These are phyloP conservation scores for Cryptosporidium xiaoi DNA, from an alignment of 169 alveolate genomes.

Conservation along the genomic window DNA sequence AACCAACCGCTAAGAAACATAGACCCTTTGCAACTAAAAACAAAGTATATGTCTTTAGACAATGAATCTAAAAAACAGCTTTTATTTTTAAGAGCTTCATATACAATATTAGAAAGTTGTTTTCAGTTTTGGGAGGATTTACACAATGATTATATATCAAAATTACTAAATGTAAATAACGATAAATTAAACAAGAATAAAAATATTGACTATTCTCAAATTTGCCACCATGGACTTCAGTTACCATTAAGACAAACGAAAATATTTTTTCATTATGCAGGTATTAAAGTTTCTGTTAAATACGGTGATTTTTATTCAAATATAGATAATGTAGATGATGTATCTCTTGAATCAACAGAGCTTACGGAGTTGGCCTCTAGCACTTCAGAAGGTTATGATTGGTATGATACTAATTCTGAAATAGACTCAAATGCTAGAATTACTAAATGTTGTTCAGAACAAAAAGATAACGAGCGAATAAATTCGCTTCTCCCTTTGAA, in stretches of 20 bases:
- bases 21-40: constrained; percentile 44
- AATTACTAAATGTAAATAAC: not conserved
- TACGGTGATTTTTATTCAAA: not conserved
- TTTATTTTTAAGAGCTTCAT: constrained; percentile 67
- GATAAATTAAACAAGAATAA: not conserved
- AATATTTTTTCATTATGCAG: constrained; percentile 56
- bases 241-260: constrained; percentile 60
- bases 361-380: not conserved
- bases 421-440: too few relatives aligned
- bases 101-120: constrained; percentile 53
- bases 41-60: constrained; percentile 34
- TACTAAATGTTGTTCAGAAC: not conserved
- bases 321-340: not conserved
- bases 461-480: not conserved
- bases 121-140: constrained; percentile 55
- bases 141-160: constrained; percentile 9
- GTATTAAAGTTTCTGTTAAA: constrained; percentile 23
- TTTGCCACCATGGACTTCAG: constrained; percentile 68
- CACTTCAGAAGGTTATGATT: not conserved
- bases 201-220: constrained; percentile 10
- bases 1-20: constrained; percentile 15
- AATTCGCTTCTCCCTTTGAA: too few relatives aligned
- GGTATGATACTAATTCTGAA: constrained; percentile 11
- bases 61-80: constrained; percentile 45
- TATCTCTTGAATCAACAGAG: constrained; percentile 20